Evolutionary conservation across 2,329 filamentous ascomycete genomes (phyloP), one percentile per base, ranked within the genome.

Genomic region (Xylariaceae sp.): DNA sequence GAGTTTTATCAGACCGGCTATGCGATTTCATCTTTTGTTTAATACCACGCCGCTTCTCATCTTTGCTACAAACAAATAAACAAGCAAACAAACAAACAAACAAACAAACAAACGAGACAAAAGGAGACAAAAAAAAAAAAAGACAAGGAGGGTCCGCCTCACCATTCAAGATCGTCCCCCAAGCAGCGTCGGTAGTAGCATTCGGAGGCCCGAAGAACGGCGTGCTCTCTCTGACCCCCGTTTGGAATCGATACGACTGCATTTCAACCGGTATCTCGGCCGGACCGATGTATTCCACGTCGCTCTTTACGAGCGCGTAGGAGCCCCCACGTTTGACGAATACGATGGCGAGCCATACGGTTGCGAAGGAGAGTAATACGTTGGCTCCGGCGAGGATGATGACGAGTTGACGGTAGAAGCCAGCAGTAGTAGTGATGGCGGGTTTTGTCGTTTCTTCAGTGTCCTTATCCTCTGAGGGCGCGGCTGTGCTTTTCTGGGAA

Each of bases 131-230:
- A 19, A 19, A 19, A 19, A 19, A 19, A 19, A 19, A 19, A 19
- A 19, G 19, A 19, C 19, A 2, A 19, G 19, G 19, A 19, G 19
- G 19, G 19, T 19, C 4, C 44, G 9, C 3, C n/a, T 47, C 31
- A 47, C 44, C 44, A 27, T 47, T 47, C 31, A 47, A 35, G 8
- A 47, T 47, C 19, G 44, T 47, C 6, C 31, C 2, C 44, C 44
- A 47, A n/a, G 44, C 44, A 3, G 44, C 44, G n/a, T 47, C 7
- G 1, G 44, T 47, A 11, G 44, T 47, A 27, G 44, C 44, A 8
- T 47, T 47, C 2, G 44, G 44, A 47, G 44, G 44, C 30, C 44
- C 44, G 29, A 47, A 47, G 44, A 47, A 47, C 6, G 44, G 44
- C 6, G 44, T 47, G 8, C 44, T 47, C 31, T 47, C 44, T 12